Evolutionary conservation across 1,284 basidiomycete species (phyloP), one percentile per base, ranked within the genome.

Genomic region (Golubevia sp.): DNA sequence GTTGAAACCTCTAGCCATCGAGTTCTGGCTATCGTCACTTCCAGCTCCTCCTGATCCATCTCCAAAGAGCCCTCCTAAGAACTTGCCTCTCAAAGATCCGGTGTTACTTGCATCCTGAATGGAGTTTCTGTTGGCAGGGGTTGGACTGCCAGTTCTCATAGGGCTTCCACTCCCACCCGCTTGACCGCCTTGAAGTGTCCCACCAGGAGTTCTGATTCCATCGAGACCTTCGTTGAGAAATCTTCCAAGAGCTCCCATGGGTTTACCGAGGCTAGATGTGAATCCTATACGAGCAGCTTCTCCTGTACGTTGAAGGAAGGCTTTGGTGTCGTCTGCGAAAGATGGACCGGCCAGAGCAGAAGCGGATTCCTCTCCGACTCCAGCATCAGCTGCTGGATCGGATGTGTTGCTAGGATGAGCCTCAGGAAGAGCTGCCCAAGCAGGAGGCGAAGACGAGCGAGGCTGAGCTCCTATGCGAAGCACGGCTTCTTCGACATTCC

Each of bases 141-240:
- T 23, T 52, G 50, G 50, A 23, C 21, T 23, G 50, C 11, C 21
- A 11, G 3, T 26, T 52, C 21, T 3, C 3, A 23, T 3, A 26
- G 50, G 21, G 11, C 25, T 26, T 23, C 34, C 53, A 55, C 18
- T 18, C 23, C 21, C 53, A n/a, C 26, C 53, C 8, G 15, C 18
- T n/a, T 57, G 56, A 20, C 55, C 27, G 26, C 38, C 18, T 26
- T 58, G 38, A 21, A 18, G 5, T 8, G 50, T 27, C 30, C 57
- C 25, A 27, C 21, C 13, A n/a, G 76, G 71, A 11, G 70, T 73
- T 20, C 76, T 63, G 55, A 74, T 70, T 21, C 74, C 73, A 34
- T 83, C 80, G 51, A 81, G 67, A 1, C 78, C 73, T 44, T 83
- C 79, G 57, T 71, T 70, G 60, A 82, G 68, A 20, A 83, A 67